Base-by-base conservation (phyloP, 768 basidiomycete species). In the Naganishia friedmannii region DNA sequence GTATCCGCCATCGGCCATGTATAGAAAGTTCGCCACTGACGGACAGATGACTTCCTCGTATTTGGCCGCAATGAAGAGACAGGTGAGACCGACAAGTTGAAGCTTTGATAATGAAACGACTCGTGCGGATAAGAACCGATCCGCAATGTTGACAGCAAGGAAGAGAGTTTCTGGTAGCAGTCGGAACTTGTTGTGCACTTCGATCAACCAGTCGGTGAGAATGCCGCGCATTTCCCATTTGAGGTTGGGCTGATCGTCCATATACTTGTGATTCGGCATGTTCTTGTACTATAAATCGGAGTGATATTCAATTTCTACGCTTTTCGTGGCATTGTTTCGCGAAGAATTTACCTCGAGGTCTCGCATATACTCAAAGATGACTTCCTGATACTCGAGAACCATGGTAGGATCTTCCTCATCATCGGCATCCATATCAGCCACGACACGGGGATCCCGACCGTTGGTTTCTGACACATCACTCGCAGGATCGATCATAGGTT, bases 351-450 rank as follows among this genome's bases (percentile, higher is more conserved):
- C 93, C 87, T 97, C 93, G 70, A 88, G 84, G 71, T 86, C 83
- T 78, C 89, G 90, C 83, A 97, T 86, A 82, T 99, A 98, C 68
- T 89, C 84, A 83, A 93, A 94, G 72, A 98, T 93, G 70, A 98
- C 96, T 29, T 84, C 84, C 63, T 96, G 94, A 77, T 99, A 99
- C 82, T 97, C 92, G 83, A 89, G 90, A 73, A 96, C 94, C 94
- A 97, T 97, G 71, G 92, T 84, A 17, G 95, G 96, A 77, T 99
- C 95, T 60, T 93, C 92, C 66, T 84, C 87, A 78, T 97, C 94
- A 26, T 94, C 93, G 0, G 87, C 88, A 73, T 97, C 93, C 19
- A 98, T 85, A 77, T 98, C 95, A 34, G 90, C 58, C 15, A 90
- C 94, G 93, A 98, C 0, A 82, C 83, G 17, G 74, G 76, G 70